These are phyloP conservation scores for Wickerhamiella allomyrinae DNA, from an alignment of 805 yeast genomes.

Conservation along the genomic window DNA sequence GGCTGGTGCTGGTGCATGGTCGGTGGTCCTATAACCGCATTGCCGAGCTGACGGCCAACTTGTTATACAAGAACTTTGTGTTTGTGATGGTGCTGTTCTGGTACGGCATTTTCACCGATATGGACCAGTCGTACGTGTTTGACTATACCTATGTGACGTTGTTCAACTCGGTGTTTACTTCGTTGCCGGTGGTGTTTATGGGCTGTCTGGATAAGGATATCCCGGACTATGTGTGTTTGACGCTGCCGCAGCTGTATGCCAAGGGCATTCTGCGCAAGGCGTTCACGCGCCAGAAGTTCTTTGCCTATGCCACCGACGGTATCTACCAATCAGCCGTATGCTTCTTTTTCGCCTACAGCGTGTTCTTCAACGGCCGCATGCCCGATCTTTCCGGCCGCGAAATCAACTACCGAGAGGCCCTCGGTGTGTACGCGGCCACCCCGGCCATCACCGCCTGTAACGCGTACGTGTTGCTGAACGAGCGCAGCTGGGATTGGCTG, in stretches of 20 bases:
- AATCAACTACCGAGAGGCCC: slow-evolving; percentile 54
- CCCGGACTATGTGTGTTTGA: slow-evolving; percentile 44
- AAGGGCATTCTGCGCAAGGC: slow-evolving; percentile 50
- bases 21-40: slow-evolving; percentile 66
- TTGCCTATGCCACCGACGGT: slow-evolving; percentile 55
- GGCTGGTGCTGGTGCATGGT: slow-evolving; percentile 66
- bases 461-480: slow-evolving; percentile 50
- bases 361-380: slow-evolving; percentile 34
- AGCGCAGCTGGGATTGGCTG: slow-evolving; percentile 68
- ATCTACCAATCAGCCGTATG: slow-evolving; percentile 56
- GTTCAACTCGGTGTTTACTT: slow-evolving; percentile 68
- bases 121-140: slow-evolving; percentile 63
- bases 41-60: slow-evolving; percentile 65
- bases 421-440: slow-evolving; percentile 49
- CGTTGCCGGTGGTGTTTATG: slow-evolving; percentile 59
- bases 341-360: slow-evolving; percentile 51
- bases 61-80: slow-evolving; percentile 62
- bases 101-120: slow-evolving; percentile 55
- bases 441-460: slow-evolving; percentile 53
- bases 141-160: slow-evolving; percentile 69
- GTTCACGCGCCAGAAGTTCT: slow-evolving; percentile 46
- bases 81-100: slow-evolving; percentile 65
- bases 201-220: slow-evolving; percentile 70
- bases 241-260: slow-evolving; percentile 57
- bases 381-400: slow-evolving; percentile 34